These are phyloP conservation scores for Cardamine resedifolia DNA, from an alignment of 345 rosid species.

Conservation along the genomic window DNA sequence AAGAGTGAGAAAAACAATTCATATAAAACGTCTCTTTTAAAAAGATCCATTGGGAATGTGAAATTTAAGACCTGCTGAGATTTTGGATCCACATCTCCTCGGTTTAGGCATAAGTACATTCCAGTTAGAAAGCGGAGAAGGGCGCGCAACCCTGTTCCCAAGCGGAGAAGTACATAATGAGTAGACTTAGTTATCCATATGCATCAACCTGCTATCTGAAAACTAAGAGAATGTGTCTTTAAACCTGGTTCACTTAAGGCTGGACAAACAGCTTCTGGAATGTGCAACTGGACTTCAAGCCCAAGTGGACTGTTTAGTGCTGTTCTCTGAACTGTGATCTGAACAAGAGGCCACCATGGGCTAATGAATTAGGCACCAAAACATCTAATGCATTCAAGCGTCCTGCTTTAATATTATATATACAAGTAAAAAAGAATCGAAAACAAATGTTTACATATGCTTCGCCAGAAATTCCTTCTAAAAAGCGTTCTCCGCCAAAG, in stretches of 20 bases:
- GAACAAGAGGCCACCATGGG: constrained; percentile 37
- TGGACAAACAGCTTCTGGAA: constrained; percentile 96
- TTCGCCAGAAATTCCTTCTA: constrained; percentile 95
- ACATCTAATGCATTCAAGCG: constrained; percentile 14
- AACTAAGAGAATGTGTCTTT: constrained; percentile 4
- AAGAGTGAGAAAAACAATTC: constrained; percentile 29
- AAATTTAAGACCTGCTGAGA: constrained; percentile 68
- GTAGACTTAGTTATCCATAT: constrained; percentile 17
- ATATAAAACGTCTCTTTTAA: neutral
- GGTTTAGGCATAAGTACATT: constrained; percentile 82
- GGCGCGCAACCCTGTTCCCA: constrained; percentile 84
- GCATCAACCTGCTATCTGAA: constrained; percentile 23
- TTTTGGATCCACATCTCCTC: constrained; percentile 89
- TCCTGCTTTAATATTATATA: neutral
- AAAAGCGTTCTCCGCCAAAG: constrained; percentile 98
- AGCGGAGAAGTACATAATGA: too few species aligned
- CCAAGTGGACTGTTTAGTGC: constrained; percentile 89
- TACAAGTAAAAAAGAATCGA: constrained; percentile 21
- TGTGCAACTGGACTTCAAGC: constrained; percentile 95
- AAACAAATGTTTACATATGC: constrained; percentile 71
- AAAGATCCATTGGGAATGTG: constrained; percentile 4
- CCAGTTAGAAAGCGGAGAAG: constrained; percentile 96
- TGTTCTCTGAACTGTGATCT: constrained; percentile 97
- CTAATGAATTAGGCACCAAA: constrained; percentile 1
- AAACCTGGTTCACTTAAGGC: constrained; percentile 98